Conservation (phyloP, 768 basidiomycete genomes). For the Clavaria fumosa region DNA sequence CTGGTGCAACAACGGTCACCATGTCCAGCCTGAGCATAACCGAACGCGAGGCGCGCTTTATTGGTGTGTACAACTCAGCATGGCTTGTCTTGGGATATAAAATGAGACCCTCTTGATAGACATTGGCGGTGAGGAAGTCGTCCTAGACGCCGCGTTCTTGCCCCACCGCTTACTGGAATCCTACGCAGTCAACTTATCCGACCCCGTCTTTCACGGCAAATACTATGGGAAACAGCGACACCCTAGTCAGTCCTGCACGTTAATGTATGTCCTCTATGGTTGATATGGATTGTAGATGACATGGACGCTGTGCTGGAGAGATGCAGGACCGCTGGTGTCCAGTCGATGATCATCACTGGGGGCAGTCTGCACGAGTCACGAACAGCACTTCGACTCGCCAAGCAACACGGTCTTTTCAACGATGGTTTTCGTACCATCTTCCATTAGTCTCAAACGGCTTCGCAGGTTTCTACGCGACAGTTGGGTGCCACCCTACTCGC, state of each 20-base stretch:
- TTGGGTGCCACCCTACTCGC: constrained; percentile 71
- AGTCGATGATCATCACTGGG: constrained; percentile 64
- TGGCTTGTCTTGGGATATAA: too few species aligned
- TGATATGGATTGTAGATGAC: constrained; percentile 34
- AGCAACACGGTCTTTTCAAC: constrained; percentile 29
- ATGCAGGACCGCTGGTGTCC: constrained; percentile 42
- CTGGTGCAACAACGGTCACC: too few species aligned
- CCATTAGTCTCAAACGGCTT: constrained; percentile 1
- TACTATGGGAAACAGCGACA: constrained; percentile 37
- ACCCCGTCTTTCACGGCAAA: constrained; percentile 38
- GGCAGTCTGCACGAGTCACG: constrained; percentile 50
- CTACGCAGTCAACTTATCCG: constrained; percentile 23
- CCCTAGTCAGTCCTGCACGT: constrained; percentile 21
- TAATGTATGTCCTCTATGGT: background rate
- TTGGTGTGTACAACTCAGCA: too few species aligned
- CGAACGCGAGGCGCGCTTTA: too few species aligned
- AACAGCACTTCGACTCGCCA: constrained; percentile 45
- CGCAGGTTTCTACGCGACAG: constrained; percentile 52
- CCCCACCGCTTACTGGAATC: too few species aligned
- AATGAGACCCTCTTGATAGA: too few species aligned
- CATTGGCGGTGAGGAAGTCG: too few species aligned
- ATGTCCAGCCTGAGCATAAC: too few species aligned
- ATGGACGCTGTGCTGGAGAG: constrained; percentile 41
- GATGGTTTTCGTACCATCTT: background rate
- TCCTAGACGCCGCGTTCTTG: too few species aligned